Percentiles rank a stretch among this genome's conserved stretches.
Evolutionary conservation across 2,329 filamentous ascomycete genomes (phyloP).

Genomic region (Diaporthe aspalathi): DNA sequence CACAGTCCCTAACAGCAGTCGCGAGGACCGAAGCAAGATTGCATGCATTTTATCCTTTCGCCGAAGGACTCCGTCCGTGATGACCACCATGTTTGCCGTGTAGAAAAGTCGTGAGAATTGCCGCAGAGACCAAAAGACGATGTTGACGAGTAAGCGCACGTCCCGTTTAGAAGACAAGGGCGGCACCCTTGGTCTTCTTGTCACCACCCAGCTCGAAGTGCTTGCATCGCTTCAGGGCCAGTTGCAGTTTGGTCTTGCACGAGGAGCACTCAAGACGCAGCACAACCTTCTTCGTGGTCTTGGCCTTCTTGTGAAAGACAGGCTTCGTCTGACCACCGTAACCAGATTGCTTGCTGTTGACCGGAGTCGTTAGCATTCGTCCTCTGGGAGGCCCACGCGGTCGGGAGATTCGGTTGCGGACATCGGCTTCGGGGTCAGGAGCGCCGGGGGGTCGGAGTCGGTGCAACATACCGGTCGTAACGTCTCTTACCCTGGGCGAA

Average conservation of each 20-base stretch:
- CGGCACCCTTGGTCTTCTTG: conserved; percentile 99
- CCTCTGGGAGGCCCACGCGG: neutral
- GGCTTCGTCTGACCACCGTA: conserved; percentile 99
- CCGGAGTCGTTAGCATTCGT: conserved; percentile 18
- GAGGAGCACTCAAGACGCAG: conserved; percentile 96
- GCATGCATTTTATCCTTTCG: conserved; percentile 40
- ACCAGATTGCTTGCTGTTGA: conserved; percentile 65
- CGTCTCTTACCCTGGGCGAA: conserved; percentile 93
- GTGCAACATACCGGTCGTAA: conserved; percentile 77
- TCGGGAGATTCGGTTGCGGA: neutral
- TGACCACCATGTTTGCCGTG: conserved; percentile 40
- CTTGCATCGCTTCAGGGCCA: conserved; percentile 99
- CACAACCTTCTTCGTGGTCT: conserved; percentile 99
- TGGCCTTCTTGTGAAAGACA: conserved; percentile 99
- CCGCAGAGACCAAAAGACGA: conserved; percentile 39
- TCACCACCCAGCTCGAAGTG: conserved; percentile 99
- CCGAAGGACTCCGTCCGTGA: conserved; percentile 40
- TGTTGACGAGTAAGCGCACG: conserved; percentile 36
- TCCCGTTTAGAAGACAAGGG: conserved; percentile 93
- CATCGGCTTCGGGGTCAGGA: neutral
- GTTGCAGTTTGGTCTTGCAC: conserved; percentile 99
- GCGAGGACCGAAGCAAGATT: conserved; percentile 40
- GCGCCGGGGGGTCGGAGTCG: conserved; percentile 1
- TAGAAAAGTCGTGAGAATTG: conserved; percentile 40
- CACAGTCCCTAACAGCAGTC: conserved; percentile 39